A percentile compares a stretch with the other conserved stretches of the same genome.
phyloP scores from a whole-genome alignment of 2,329 filamentous ascomycete genomes.

The Sclerotinia trifoliorum region DNA sequence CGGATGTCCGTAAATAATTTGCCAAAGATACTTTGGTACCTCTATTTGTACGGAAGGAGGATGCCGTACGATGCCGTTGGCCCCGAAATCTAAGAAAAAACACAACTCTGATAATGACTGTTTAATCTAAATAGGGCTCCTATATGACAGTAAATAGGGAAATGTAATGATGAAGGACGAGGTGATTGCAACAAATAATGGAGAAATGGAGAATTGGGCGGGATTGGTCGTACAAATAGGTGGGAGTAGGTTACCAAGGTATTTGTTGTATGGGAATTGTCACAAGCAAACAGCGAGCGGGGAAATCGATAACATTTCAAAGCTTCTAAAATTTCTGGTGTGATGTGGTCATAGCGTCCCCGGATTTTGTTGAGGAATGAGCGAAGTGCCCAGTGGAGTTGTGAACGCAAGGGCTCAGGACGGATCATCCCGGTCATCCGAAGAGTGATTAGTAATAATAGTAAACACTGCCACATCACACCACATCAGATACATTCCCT shows the following conservation, averaged over 20 bases:
- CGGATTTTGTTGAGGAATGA: slow-evolving; percentile 8
- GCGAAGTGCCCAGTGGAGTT: background rate
- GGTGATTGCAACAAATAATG: background rate
- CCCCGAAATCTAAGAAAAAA: background rate
- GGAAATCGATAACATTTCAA: background rate
- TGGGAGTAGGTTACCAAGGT: background rate
- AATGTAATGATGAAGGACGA: background rate
- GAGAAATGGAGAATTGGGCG: background rate
- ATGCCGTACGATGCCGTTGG: background rate
- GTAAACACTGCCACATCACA: too few species aligned
- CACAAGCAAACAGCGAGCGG: slow-evolving; percentile 10
- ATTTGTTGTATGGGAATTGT: background rate
- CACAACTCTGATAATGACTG: background rate
- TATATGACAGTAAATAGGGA: background rate
- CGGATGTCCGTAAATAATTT: slow-evolving; percentile 17
- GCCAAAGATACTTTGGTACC: slow-evolving; percentile 7
- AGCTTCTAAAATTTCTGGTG: slow-evolving; percentile 4
- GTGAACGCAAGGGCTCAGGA: background rate
- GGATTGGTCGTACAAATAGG: background rate
- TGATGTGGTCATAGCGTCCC: slow-evolving; percentile 6
- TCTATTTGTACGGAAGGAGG: background rate
- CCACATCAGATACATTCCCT: too few species aligned
- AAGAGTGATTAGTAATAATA: background rate
- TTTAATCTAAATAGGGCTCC: background rate
- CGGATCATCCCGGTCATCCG: background rate